These are phyloP conservation scores for Scenedesmus sp. DNA, from an alignment of 163 green algal genomes.

Conservation along the genomic window DNA sequence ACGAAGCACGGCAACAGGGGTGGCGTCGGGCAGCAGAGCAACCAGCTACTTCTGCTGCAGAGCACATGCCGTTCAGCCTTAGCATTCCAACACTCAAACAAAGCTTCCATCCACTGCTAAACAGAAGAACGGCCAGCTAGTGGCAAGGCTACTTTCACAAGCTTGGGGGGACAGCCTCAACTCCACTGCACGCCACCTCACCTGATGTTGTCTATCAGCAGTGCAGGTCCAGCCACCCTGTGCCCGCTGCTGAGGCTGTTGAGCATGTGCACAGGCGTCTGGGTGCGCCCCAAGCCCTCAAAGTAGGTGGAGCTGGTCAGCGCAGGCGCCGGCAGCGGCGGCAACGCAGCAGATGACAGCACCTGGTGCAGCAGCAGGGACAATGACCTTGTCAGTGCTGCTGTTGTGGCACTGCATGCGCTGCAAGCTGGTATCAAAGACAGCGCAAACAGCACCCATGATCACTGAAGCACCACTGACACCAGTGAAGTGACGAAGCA, in stretches of 20 bases:
- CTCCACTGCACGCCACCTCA: background rate
- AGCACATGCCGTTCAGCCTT: background rate
- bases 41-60: background rate
- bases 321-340: constrained; percentile 55
- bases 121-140: background rate
- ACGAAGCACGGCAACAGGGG: background rate
- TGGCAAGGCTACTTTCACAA: background rate
- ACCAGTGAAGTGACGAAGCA: too few species aligned
- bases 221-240: constrained; percentile 80
- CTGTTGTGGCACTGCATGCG: background rate
- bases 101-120: background rate
- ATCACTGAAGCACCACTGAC: too few species aligned
- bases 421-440: background rate
- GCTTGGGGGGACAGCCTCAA: background rate
- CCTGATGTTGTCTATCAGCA: constrained; percentile 91
- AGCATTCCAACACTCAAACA: background rate
- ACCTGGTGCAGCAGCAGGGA: background rate
- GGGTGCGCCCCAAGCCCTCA: constrained; percentile 75
- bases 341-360: background rate
- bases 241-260: constrained; percentile 72
- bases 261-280: constrained; percentile 83
- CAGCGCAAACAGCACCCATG: background rate
- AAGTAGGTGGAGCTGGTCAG: constrained; percentile 76
- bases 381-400: background rate
- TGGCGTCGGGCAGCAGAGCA: background rate